Base-by-base conservation (phyloP, 2,329 filamentous ascomycete species). In the Fusarium annulatum region DNA sequence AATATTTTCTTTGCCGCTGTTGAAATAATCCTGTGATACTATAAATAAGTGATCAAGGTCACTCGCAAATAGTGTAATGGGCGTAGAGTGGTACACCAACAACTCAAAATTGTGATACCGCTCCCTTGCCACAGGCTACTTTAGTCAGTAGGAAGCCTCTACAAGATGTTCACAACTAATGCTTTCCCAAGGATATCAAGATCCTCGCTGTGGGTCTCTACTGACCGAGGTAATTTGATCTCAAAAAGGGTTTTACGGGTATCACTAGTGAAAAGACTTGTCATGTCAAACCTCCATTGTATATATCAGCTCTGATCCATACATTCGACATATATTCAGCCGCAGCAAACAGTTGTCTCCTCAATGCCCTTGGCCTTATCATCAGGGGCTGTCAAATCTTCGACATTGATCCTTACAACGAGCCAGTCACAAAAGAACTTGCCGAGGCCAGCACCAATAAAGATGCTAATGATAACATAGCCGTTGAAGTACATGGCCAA, bases 401-500 rank as follows among this genome's bases (percentile, higher is more conserved):
- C 79, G 36, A 83, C 62, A 0, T 84, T 80, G n/a, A 87, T 80
- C 62, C 81, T 83, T 53, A 82, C 80, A 30, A 84, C 84, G 77
- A 87, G 79, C 87, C 87, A 88, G 77, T 88, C 86, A 73, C 84
- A 87, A n/a, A 87, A 71, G 74, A 88, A 88, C 79, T 88, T 88
- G 66, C 87, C 87, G 49, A 88, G 71, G 12, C 85, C 84, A 15
- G 85, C 85, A 8, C 87, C 87, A 46, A 88, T 77, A 67, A 96
- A 89, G 78, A 96, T 93, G 75, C 90, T 93, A 67, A 96, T 92
- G 79, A 96, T 94, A 71, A 96, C 88, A 81, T 93, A 96, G 38
- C 91, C 89, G 75, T 89, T 89, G 78, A 87, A 90, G 79, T 89
- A 88, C 87, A 90, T 90, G 73, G 87, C 87, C 12, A 85, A 82